Base-by-base conservation (phyloP, 2,329 filamentous ascomycete species). In the Phyllosticta citrichinensis region DNA sequence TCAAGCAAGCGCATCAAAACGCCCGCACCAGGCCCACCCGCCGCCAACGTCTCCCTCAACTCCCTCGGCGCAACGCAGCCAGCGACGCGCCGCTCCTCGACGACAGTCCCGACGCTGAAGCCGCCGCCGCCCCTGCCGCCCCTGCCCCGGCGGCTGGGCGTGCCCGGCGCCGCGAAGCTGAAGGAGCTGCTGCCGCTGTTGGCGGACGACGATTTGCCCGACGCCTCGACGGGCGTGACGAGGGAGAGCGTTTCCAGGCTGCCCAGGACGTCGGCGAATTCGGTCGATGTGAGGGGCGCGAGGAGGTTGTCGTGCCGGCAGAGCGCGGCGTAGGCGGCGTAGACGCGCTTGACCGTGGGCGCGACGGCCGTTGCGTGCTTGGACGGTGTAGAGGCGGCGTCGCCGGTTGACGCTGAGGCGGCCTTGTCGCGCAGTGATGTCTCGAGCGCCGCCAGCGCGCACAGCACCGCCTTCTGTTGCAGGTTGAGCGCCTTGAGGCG, bases 381-480 rank as follows among this genome's bases (percentile, higher is more conserved):
- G 9, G 76, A 78, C 8, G 77, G 76, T 0, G 77, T 79, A 8
- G 56, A 47, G 22, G 63, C 52, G 8, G 12, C 35, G 4, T 17
- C 22, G 55, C 25, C 17, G 55, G 61, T 30, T 30, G 27, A 30
- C 11, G 52, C 52, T 52, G 30, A 20, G 47, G 30, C 20, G 8
- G 67, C 69, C 1, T 70, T 68, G n/a, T 71, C 77, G 56, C 84
- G 80, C 66, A 83, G 87, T 64, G 85, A 85, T 67, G 88, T 89
- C 72, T 97, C 92, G n/a, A 94, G 84, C 2, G 91, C 90, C 50
- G 93, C 82, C 14, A 99, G 80, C 0, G 93, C 85, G 76, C 94
- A 99, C 10, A 99, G 81, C 0, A 93, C 91, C 3, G 93, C 94
- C 73, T 96, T 97, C 74, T 99, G 94, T 71, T 99, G 95, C 2